Evolutionary conservation across 805 yeast genomes (phyloP).

Genomic region (Diddensiella caesifluorescens): DNA sequence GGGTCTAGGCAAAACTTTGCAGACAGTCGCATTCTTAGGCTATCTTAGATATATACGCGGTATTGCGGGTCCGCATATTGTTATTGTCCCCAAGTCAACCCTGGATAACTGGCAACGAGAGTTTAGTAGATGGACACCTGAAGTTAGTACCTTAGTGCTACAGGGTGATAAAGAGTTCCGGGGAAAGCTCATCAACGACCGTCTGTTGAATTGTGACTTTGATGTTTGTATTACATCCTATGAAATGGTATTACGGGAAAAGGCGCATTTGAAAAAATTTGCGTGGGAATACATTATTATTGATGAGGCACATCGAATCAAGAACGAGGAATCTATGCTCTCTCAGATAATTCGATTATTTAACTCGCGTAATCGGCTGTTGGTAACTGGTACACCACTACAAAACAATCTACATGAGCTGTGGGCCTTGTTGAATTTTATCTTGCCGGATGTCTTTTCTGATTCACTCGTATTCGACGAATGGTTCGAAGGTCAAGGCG

Average conservation of each 20-base stretch:
- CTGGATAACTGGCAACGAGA: slow-evolving; percentile 96
- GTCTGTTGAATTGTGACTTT: slow-evolving; percentile 66
- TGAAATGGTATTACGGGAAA: slow-evolving; percentile 90
- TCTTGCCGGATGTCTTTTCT: slow-evolving; percentile 91
- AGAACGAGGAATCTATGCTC: slow-evolving; percentile 86
- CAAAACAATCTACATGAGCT: slow-evolving; percentile 93
- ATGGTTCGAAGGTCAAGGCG: slow-evolving; percentile 67
- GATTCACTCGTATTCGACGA: slow-evolving; percentile 86
- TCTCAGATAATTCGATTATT: slow-evolving; percentile 90
- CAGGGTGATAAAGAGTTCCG: slow-evolving; percentile 91
- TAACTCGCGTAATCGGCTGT: slow-evolving; percentile 73
- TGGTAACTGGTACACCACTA: slow-evolving; percentile 93
- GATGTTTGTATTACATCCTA: slow-evolving; percentile 89
- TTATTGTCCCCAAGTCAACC: slow-evolving; percentile 93
- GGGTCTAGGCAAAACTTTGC: slow-evolving; percentile 96
- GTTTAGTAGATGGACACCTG: slow-evolving; percentile 94
- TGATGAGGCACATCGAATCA: slow-evolving; percentile 96
- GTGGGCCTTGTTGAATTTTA: slow-evolving; percentile 89
- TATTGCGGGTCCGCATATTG: slow-evolving; percentile 83
- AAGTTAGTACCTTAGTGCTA: slow-evolving; percentile 74
- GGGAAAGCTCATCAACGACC: slow-evolving; percentile 49
- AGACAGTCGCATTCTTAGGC: slow-evolving; percentile 88
- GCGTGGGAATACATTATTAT: slow-evolving; percentile 92
- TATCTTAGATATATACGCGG: slow-evolving; percentile 72
- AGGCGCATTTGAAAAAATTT: slow-evolving; percentile 68